Evolutionary conservation across 371 early-diverging fungal genomes (phyloP), one percentile per base, ranked within the genome.

Genomic region (Haplosporangium sp.): DNA sequence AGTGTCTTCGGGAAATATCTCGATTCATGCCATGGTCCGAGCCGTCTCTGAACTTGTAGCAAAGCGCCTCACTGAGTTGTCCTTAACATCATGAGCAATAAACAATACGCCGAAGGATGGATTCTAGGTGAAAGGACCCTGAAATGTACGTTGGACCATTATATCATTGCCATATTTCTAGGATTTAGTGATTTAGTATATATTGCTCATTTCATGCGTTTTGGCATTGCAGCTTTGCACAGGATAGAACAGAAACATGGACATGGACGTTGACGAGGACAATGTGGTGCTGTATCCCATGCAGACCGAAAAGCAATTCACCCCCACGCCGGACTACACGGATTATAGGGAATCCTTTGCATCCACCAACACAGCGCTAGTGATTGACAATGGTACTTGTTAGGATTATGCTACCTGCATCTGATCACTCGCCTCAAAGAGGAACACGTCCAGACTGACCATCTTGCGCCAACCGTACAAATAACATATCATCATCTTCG

Each of bases 361-460:
- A 58, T 73, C 82, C 20, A 68, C 67, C 21, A 76, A 67, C 56
- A 84, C 81, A 38, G 83, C 85, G 10, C 82, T 93, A 7, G 88
- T 93, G n/a, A 91, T 93, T 64, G 93, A 93, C 72, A 87, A 87
- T 81, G 90, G 87, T 86, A 83, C 18, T 1, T 4, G 5, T 14
- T 8, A 36, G 16, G 23, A n/a, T 16, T 4, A 5, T 51, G 23
- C n/a, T 9, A 9, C 14, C 29, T 16, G 36, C 50, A 47, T 8
- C 50, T 46, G 29, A 16, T 45, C 43, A 29, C 29, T 29, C 9
- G 10, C 3, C 23, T 20, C 23, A 6, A 51, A 29, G 4, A n/a
- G 20, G 18, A 10, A 20, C 20, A 20, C 18, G 10, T 18, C 18
- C 29, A 18, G 18, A 18, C 52, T 14, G 11, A n/a, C 8, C 40